Base-by-base conservation (phyloP, 768 basidiomycete species). In the Termitomyces titanicus region DNA sequence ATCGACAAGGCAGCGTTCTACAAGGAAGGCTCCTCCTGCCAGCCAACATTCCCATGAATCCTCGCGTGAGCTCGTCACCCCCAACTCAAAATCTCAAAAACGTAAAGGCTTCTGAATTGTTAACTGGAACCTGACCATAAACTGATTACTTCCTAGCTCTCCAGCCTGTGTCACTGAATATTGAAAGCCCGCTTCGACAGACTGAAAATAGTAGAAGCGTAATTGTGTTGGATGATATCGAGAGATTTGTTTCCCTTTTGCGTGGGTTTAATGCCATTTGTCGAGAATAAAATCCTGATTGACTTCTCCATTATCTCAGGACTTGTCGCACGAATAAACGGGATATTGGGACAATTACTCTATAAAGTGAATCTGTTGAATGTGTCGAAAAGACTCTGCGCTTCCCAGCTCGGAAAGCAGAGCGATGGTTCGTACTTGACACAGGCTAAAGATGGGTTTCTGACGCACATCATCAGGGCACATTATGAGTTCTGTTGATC, bases 301-400 rank as follows among this genome's bases (percentile, higher is more conserved):
- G 53, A 31, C 24, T 39, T 48, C 24, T 31, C 15, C 20, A 22
- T 35, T 37, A 54, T 34, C 40, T 13, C 59, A 89, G 86, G 83
- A 55, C 76, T 84, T 59, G 72, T 76, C 18, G 68, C 81, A 0
- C 76, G 83, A 44, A 70, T 95, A 40, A 77, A 92, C 17, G 88
- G 90, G 2, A 61, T 93, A 9, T 70, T 94, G 3, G 87, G 85
- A 0, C 77, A 89, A 17, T 72, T 80, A 2, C 69, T 94, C 5
- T 74, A 80, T 17, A 87, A 86, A 56, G 76, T 94, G 5, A 84
- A 83, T 46, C 68, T 87, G 3, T 75, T 98, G 24, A 82, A 85
- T 51, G 70, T 85, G 15, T 76, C 85, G 3, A 77, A 87, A 37
- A 81, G 78, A 15, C 62, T 95, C 6, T 81, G 82, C 24, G 81